A percentile compares a stretch with the other conserved stretches of the same genome.
These are phyloP conservation scores for Oryza rufipogon DNA, from an alignment of 176 grass and related monocot genomes.

Conservation along the genomic window DNA sequence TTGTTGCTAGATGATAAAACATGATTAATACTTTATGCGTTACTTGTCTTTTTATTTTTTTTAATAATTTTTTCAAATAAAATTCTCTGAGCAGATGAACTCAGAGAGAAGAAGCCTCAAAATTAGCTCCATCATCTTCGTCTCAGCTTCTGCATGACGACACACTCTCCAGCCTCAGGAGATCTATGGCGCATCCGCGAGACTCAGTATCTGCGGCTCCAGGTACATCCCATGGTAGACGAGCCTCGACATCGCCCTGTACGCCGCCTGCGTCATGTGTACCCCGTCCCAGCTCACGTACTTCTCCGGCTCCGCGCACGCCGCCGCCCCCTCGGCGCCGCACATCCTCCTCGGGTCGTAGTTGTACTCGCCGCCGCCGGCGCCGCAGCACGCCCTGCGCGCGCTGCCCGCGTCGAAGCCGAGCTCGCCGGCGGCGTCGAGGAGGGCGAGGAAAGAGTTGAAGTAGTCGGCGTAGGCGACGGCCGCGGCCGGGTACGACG, in stretches of 20 bases:
- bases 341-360: constrained; percentile 68
- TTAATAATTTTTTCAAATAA: too few species aligned
- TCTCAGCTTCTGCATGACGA: too few species aligned
- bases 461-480: constrained; percentile 91
- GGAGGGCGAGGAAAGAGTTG: constrained; percentile 65
- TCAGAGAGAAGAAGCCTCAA: not conserved
- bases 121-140: too few species aligned
- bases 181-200: constrained; percentile 13
- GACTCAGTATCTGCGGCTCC: constrained; percentile 52
- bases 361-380: constrained; percentile 69
- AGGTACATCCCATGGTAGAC: constrained; percentile 54
- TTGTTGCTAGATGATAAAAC: too few species aligned
- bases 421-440: constrained; percentile 49
- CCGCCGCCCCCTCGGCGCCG: constrained; percentile 43
- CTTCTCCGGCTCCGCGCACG: constrained; percentile 59
- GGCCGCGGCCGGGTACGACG: constrained; percentile 43
- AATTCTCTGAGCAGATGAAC: not conserved
- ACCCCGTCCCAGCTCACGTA: constrained; percentile 90
- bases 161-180: too few species aligned
- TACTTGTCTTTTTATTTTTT: too few species aligned
- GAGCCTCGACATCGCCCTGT: constrained; percentile 57
- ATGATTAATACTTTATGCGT: too few species aligned
- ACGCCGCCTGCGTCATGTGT: constrained; percentile 91
- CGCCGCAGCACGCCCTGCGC: constrained; percentile 76
- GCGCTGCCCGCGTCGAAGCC: constrained; percentile 59